A percentile compares a stretch with the other conserved stretches of the same genome.
Evolutionary conservation across 2,329 filamentous ascomycete species (phyloP).

Genomic region (Phaeophleospora eucalypticola): DNA sequence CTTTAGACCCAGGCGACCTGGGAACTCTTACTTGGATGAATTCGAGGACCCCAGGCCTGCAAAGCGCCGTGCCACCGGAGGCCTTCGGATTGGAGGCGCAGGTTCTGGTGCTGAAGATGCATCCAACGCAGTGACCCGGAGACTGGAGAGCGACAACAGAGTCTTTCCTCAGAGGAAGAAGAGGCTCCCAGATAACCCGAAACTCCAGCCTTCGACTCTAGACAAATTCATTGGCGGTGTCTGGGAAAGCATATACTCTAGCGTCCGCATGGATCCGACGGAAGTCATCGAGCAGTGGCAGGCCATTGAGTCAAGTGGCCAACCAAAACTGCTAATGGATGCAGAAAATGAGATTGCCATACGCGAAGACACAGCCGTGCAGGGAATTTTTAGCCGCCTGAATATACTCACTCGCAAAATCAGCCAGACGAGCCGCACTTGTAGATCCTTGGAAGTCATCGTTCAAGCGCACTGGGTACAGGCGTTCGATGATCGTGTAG

Average conservation of each 20-base stretch:
- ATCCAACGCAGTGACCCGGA: conserved; percentile 12
- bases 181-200: conserved; percentile 34
- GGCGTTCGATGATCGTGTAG: conserved; percentile 51
- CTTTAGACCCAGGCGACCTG: conserved; percentile 7
- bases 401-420: conserved; percentile 43
- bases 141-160: conserved; percentile 21
- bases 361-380: conserved; percentile 20
- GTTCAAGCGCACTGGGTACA: conserved; percentile 57
- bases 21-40: conserved; percentile 6
- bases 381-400: conserved; percentile 38
- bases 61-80: conserved; percentile 32
- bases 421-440: conserved; percentile 51
- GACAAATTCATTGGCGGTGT: conserved; percentile 49
- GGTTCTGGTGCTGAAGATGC: conserved; percentile 11
- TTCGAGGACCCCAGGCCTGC: conserved; percentile 37
- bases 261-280: conserved; percentile 40
- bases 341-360: conserved; percentile 18
- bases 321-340: conserved; percentile 24
- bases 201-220: conserved; percentile 45
- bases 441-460: conserved; percentile 56
- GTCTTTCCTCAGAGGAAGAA: conserved; percentile 29
- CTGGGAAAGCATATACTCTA: conserved; percentile 47
- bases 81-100: conserved; percentile 25
- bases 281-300: conserved; percentile 34
- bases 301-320: conserved; percentile 28